A percentile compares a stretch with the other conserved stretches of the same genome.
Conservation (phyloP, 2,329 filamentous ascomycete genomes). For the Cladophialophora carrionii region DNA sequence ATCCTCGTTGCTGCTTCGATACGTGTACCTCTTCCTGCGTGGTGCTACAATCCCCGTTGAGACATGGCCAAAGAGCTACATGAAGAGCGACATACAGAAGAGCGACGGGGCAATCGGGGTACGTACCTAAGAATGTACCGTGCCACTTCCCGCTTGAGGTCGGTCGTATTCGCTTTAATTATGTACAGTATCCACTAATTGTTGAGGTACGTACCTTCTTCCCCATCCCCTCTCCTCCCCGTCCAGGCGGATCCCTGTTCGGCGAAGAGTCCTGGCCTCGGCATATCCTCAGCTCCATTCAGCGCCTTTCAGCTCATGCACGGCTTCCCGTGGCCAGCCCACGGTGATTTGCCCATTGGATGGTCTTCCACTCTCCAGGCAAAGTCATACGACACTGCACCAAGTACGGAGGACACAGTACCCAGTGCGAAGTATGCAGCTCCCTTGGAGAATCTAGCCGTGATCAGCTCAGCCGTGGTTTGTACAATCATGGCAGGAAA, state of each 20-base stretch:
- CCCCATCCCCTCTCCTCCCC: no score
- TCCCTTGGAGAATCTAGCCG: no score
- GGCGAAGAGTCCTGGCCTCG: neutral
- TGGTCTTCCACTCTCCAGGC: no score
- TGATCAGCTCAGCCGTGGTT: no score
- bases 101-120: no score
- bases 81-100: neutral
- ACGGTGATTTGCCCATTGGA: neutral
- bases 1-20: no score
- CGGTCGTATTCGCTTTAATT: neutral
- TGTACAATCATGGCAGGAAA: no score
- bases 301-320: slow-evolving; percentile 15
- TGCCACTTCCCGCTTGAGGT: neutral
- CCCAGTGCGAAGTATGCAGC: neutral
- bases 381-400: neutral
- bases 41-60: no score
- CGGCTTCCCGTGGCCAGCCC: neutral
- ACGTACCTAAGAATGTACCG: neutral
- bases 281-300: slow-evolving; percentile 1
- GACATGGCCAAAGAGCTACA: neutral
- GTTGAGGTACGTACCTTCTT: slow-evolving; percentile 14
- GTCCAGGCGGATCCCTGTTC: neutral
- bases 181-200: neutral
- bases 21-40: no score
- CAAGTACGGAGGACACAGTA: no score